Evolutionary conservation across 768 basidiomycete species (phyloP), one percentile per base, ranked within the genome.

Genomic region (Hygrophoropsis aurantiaca): DNA sequence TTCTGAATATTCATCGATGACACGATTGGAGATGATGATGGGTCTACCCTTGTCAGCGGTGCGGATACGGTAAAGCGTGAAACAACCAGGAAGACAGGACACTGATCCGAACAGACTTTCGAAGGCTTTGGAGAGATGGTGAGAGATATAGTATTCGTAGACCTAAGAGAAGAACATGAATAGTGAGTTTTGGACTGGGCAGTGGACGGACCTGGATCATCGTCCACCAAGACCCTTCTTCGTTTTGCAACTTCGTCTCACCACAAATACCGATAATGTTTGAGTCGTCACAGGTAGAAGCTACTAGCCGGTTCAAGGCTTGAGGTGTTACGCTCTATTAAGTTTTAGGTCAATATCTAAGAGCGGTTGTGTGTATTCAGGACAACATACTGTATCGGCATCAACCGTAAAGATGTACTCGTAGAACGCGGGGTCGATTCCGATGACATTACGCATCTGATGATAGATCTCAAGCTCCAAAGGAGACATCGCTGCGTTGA

Each of bases 361-460:
- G n/a, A n/a, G n/a, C n/a, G n/a, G n/a, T n/a, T n/a, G n/a, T n/a
- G n/a, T n/a, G n/a, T n/a, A n/a, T n/a, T n/a, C n/a, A n/a, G n/a
- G 13, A 2, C n/a, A 11, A 61, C 69, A 42, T 41, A 81, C 80
- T 1, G 81, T 81, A 68, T 85, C 84, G 15, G 82, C 83, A 66
- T 85, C 83, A 13, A 85, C 79, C 40, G 81, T 84, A 65, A 85
- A 84, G 52, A 85, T 77, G 63, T 84, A 85, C 63, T 85, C 83
- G 58, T 85, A 85, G 64, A 85, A 85, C n/a, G 82, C 79, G 11
- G 83, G 83, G 44, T 85, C 84, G 37, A 85, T 84, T 9, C 83
- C 83, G 46, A 85, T 84, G 52, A 85, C 80, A 49, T 85, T 83
- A 41, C 82, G 78, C 82, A 85, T 85, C 53, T 85, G 84, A 55